These are phyloP conservation scores for Drechslerella coelobrocha DNA, from an alignment of 2,329 filamentous ascomycete genomes.

Conservation along the genomic window DNA sequence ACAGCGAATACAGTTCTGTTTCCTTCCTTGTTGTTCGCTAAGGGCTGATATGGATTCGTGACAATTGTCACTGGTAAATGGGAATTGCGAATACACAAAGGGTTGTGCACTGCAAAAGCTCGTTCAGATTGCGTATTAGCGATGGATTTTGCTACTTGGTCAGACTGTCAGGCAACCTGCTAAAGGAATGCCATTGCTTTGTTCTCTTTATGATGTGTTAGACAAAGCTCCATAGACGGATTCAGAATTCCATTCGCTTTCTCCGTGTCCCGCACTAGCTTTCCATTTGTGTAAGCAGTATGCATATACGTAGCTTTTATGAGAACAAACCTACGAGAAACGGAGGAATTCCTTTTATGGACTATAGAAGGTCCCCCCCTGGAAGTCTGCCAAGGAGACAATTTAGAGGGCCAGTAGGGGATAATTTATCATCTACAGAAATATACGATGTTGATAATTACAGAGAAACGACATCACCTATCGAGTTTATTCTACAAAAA, in stretches of 20 bases:
- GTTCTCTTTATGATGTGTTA: constrained; percentile 18
- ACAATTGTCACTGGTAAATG: too few species aligned
- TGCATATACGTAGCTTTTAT: background rate
- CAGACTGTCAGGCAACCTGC: constrained; percentile 24
- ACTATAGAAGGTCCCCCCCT: background rate
- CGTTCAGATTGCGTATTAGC: constrained; percentile 4
- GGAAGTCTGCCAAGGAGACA: too few species aligned
- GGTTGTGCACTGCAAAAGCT: background rate
- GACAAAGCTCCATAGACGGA: constrained; percentile 30
- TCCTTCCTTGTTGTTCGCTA: constrained; percentile 1
- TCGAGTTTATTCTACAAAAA: constrained; percentile 45
- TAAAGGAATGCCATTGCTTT: constrained; percentile 13
- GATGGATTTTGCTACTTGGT: constrained; percentile 8
- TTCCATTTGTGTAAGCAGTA: background rate
- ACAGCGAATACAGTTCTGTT: constrained; percentile 17
- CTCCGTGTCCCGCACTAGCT: background rate
- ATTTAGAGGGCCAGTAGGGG: too few species aligned
- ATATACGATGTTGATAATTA: constrained; percentile 47
- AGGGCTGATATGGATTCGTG: too few species aligned
- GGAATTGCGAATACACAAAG: background rate
- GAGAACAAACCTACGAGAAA: too few species aligned
- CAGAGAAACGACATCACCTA: constrained; percentile 36
- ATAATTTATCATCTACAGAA: constrained; percentile 29
- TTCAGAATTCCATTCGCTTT: constrained; percentile 33
- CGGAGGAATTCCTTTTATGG: too few species aligned